phyloP scores from a whole-genome alignment of 495 filamentous ascomycete species.

The Aspergillus steynii region DNA sequence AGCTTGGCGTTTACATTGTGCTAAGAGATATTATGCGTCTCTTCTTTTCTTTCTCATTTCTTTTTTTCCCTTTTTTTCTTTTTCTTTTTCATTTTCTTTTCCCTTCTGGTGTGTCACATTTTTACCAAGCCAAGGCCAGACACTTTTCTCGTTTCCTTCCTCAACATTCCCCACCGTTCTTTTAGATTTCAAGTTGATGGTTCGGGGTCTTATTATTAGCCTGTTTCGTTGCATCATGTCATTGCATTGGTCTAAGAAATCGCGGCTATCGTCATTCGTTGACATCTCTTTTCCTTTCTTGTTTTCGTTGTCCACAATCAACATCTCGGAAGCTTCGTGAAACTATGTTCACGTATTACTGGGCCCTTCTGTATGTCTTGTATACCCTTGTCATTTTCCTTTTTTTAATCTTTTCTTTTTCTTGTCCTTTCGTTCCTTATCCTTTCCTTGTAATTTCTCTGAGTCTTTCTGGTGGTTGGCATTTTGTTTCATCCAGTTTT shows the following conservation, averaged over 20 bases:
- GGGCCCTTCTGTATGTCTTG: slow-evolving; percentile 14
- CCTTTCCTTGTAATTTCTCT: background rate
- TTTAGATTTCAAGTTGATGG: slow-evolving; percentile 16
- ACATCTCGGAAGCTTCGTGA: slow-evolving; percentile 10
- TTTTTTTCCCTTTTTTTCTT: slow-evolving; percentile 11
- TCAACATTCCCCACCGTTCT: background rate
- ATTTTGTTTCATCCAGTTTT: background rate
- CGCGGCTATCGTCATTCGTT: slow-evolving; percentile 10
- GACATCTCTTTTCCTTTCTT: slow-evolving; percentile 14
- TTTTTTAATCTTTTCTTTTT: background rate
- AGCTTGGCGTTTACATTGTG: slow-evolving; percentile 48
- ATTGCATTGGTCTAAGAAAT: slow-evolving; percentile 6
- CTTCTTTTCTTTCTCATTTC: slow-evolving; percentile 18
- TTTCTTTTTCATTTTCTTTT: slow-evolving; percentile 18
- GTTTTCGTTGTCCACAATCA: slow-evolving; percentile 12
- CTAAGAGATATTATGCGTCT: slow-evolving; percentile 31
- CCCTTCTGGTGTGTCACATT: slow-evolving; percentile 19
- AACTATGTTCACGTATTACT: background rate
- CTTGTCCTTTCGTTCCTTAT: slow-evolving; percentile 1
- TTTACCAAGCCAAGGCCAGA: slow-evolving; percentile 13
- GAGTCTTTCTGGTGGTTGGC: slow-evolving; percentile 1
- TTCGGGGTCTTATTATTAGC: slow-evolving; percentile 11
- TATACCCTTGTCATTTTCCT: slow-evolving; percentile 20
- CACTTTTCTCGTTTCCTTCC: slow-evolving; percentile 10
- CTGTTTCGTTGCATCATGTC: slow-evolving; percentile 6